Conservation (phyloP, 2,329 filamentous ascomycete species). For the Zymoseptoria ardabiliae region DNA sequence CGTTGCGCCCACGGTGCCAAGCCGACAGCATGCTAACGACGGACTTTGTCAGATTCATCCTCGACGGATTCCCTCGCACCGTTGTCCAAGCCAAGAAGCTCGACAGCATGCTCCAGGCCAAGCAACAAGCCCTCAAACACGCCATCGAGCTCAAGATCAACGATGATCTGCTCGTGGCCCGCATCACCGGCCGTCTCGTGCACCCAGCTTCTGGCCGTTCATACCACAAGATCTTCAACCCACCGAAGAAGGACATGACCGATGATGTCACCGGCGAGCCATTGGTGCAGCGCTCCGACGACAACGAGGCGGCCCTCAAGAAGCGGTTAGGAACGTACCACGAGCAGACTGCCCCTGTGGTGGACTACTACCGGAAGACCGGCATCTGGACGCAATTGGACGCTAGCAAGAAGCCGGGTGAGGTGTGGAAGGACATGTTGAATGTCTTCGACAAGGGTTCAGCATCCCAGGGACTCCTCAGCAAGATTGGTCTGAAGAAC, state of each 20-base stretch:
- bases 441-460: constrained; percentile 60
- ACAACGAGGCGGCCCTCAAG: constrained; percentile 92
- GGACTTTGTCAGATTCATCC: constrained; percentile 67
- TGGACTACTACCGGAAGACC: constrained; percentile 93
- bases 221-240: constrained; percentile 99
- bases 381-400: constrained; percentile 96
- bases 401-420: constrained; percentile 88
- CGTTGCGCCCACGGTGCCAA: constrained; percentile 1
- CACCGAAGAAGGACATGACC: constrained; percentile 86
- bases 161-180: constrained; percentile 83
- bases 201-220: constrained; percentile 93
- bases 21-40: constrained; percentile 7
- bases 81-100: constrained; percentile 92
- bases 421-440: constrained; percentile 91
- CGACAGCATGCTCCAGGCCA: constrained; percentile 76
- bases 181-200: constrained; percentile 91
- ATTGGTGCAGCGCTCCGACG: constrained; percentile 89
- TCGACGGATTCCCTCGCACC: constrained; percentile 96
- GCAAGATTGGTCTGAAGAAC: constrained; percentile 45
- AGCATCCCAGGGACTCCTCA: constrained; percentile 40
- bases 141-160: constrained; percentile 96
- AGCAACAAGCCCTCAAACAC: constrained; percentile 82
- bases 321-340: constrained; percentile 94
- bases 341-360: constrained; percentile 84
- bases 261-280: constrained; percentile 97